Evolutionary conservation across 2,329 filamentous ascomycete genomes (phyloP).

Genomic region (Hymenoscyphus albidus): DNA sequence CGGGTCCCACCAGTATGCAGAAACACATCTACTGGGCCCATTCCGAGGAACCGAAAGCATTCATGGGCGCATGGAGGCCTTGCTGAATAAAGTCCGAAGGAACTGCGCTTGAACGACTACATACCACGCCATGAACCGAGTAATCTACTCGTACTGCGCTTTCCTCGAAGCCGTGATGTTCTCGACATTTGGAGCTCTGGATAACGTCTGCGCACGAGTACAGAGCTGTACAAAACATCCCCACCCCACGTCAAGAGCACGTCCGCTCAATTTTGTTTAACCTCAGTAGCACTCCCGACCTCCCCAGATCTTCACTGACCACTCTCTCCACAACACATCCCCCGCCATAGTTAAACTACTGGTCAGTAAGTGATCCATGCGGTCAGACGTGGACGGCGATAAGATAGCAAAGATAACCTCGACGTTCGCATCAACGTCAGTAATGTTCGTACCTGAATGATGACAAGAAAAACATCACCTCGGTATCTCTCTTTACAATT

Average conservation of each 20-base stretch:
- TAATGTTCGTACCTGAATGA: slow-evolving; percentile 8
- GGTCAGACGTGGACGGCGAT: slow-evolving; percentile 10
- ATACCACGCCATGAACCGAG: neutral
- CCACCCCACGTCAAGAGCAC: neutral
- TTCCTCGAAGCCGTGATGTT: neutral
- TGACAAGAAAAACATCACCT: slow-evolving; percentile 5
- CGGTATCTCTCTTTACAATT: neutral
- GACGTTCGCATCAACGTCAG: neutral
- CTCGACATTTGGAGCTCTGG: neutral
- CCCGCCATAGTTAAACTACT: slow-evolving; percentile 4
- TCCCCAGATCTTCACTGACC: slow-evolving; percentile 9
- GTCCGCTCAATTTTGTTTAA: neutral
- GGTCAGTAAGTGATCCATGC: slow-evolving; percentile 12
- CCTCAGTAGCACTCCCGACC: slow-evolving; percentile 2
- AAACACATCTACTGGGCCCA: slow-evolving; percentile 15
- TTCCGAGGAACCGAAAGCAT: slow-evolving; percentile 21
- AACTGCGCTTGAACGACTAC: neutral
- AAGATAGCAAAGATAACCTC: slow-evolving; percentile 7
- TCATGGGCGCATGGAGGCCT: slow-evolving; percentile 8
- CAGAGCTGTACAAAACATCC: neutral
- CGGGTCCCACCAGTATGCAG: slow-evolving; percentile 21
- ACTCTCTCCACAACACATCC: slow-evolving; percentile 8
- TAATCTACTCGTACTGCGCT: neutral
- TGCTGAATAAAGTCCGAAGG: neutral
- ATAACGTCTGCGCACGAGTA: neutral